Conservation (phyloP, 1,284 basidiomycete genomes). For the Irpex lacteus region DNA sequence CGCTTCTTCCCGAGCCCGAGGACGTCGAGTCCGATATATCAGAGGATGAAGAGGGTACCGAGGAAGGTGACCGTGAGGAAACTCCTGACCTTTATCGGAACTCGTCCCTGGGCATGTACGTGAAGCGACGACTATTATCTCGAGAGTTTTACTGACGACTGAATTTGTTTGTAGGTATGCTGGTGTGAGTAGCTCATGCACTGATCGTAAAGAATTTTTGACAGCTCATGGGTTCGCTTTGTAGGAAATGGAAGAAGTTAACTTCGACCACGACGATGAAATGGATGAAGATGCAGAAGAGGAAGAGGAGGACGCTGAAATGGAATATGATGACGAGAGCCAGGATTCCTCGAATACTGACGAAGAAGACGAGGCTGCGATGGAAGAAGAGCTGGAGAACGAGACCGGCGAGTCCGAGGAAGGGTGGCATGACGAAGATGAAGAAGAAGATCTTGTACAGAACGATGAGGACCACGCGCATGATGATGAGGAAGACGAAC, state of each 20-base stretch:
- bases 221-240: background rate
- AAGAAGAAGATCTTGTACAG: slow-evolving; percentile 57
- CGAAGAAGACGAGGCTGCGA: slow-evolving; percentile 65
- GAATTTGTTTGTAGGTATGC: slow-evolving; percentile 53
- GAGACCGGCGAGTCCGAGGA: slow-evolving; percentile 63
- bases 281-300: slow-evolving; percentile 82
- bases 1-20: slow-evolving; percentile 48
- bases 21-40: slow-evolving; percentile 57
- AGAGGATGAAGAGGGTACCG: slow-evolving; percentile 54
- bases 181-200: slow-evolving; percentile 52
- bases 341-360: slow-evolving; percentile 74
- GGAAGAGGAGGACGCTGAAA: slow-evolving; percentile 81
- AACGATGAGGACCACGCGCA: slow-evolving; percentile 54
- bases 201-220: background rate
- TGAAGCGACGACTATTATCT: slow-evolving; percentile 27
- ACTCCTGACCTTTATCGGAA: slow-evolving; percentile 96
- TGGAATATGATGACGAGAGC: slow-evolving; percentile 82
- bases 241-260: slow-evolving; percentile 81
- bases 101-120: slow-evolving; percentile 92
- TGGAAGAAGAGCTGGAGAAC: slow-evolving; percentile 59
- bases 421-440: slow-evolving; percentile 63
- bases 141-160: background rate
- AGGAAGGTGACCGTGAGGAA: slow-evolving; percentile 60
- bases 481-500: slow-evolving; percentile 41
- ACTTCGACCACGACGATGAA: slow-evolving; percentile 69